These are phyloP conservation scores for Cercospora sp. DNA, from an alignment of 2,329 filamentous ascomycete genomes.

Conservation along the genomic window DNA sequence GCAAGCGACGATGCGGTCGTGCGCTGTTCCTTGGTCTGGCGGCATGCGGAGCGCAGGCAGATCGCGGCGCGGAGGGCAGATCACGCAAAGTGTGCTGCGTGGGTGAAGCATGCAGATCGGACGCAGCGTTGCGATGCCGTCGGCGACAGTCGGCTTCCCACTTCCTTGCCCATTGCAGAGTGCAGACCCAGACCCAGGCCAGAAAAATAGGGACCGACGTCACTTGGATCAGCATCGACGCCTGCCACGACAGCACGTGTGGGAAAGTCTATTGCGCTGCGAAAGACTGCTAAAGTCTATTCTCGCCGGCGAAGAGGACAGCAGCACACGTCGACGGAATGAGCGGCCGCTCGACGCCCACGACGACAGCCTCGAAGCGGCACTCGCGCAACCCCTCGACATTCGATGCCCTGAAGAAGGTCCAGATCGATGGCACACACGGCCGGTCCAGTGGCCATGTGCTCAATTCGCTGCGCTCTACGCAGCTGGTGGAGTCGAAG, in stretches of 20 bases:
- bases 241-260: slow-evolving; percentile 2
- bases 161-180: background rate
- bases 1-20: slow-evolving; percentile 2
- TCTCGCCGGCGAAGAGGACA: background rate
- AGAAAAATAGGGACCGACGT: background rate
- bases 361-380: slow-evolving; percentile 23
- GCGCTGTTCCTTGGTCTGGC: slow-evolving; percentile 3
- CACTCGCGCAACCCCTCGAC: slow-evolving; percentile 35
- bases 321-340: slow-evolving; percentile 18
- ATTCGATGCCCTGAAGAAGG: slow-evolving; percentile 34
- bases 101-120: slow-evolving; percentile 3
- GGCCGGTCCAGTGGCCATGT: slow-evolving; percentile 49
- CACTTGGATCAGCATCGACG: background rate
- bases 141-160: background rate
- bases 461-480: slow-evolving; percentile 74
- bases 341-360: slow-evolving; percentile 30
- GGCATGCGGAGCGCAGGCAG: background rate
- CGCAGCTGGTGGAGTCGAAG: slow-evolving; percentile 76
- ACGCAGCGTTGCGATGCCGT: background rate
- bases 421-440: slow-evolving; percentile 29
- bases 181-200: background rate
- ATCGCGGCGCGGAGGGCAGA: background rate
- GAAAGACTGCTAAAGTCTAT: background rate
- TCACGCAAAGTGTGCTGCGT: background rate
- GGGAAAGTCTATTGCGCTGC: background rate